Conservation (phyloP, 257 asterid species). For the Salvia miltiorrhiza region DNA sequence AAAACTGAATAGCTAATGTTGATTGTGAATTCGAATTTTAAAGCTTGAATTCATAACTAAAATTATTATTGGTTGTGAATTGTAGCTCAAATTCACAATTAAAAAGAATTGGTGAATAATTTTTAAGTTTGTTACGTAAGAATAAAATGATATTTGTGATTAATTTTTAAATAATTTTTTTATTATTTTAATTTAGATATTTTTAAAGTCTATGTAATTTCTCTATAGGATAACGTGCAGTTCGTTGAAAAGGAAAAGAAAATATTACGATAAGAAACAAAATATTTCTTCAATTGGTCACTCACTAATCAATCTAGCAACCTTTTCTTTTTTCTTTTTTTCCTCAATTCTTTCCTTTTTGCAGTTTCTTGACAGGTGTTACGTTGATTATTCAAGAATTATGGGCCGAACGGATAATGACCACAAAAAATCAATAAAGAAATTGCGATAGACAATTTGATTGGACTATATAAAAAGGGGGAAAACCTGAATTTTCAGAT, state of each 20-base stretch:
- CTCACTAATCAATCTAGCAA: neutral
- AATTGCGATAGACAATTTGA: constrained; percentile 5
- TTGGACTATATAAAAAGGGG: neutral
- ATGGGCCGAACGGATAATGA: neutral
- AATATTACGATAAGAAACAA: neutral
- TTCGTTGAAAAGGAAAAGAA: neutral
- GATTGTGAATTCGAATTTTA: no score
- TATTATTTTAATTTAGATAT: no score
- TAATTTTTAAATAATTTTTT: no score
- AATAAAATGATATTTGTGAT: no score
- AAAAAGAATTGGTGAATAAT: no score
- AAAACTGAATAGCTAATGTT: no score
- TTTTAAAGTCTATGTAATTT: neutral
- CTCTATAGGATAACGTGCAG: neutral
- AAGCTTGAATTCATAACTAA: no score
- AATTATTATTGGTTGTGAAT: no score
- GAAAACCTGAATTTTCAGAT: neutral
- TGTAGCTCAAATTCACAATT: no score
- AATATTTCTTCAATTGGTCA: neutral
- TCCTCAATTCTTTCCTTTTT: neutral
- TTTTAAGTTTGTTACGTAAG: no score
- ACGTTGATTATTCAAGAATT: constrained; percentile 8
- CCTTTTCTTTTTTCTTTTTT: neutral
- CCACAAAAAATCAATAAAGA: neutral
- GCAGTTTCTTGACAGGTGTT: neutral